Conservation (phyloP, 2,329 filamentous ascomycete species). For the Tolypocladium album region DNA sequence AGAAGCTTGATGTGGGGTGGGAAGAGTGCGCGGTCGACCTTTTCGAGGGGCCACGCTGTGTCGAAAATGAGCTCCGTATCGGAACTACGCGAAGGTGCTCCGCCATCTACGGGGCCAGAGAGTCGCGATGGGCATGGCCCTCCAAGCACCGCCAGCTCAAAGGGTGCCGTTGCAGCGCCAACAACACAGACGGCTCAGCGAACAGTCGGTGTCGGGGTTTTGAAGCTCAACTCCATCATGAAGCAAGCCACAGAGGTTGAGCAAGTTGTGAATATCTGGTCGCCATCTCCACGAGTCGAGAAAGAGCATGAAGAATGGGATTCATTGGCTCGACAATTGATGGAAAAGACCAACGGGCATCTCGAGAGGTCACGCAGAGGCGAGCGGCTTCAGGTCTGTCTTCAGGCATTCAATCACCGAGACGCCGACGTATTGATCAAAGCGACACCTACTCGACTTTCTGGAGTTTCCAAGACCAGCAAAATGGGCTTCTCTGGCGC, state of each 20-base stretch:
- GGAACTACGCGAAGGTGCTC: conserved; percentile 35
- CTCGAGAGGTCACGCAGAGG: conserved; percentile 64
- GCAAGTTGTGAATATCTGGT: conserved; percentile 69
- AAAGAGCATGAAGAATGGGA: conserved; percentile 60
- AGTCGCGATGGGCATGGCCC: conserved; percentile 35
- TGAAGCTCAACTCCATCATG: conserved; percentile 67
- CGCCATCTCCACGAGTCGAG: conserved; percentile 47
- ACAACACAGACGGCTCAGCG: conserved; percentile 29
- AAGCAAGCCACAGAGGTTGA: conserved; percentile 63
- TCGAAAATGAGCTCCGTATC: conserved; percentile 45
- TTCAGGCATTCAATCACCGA: conserved; percentile 65
- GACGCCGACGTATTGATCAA: conserved; percentile 77
- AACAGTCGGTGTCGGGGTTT: conserved; percentile 64
- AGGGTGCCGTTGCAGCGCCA: conserved; percentile 12
- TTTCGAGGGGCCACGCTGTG: conserved; percentile 37
- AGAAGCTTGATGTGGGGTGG: conserved; percentile 62
- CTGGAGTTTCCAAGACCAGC: conserved; percentile 67
- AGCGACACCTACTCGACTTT: conserved; percentile 76
- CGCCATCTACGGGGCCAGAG: conserved; percentile 21
- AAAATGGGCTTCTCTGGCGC: conserved; percentile 93
- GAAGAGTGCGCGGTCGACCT: conserved; percentile 42
- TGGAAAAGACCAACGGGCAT: conserved; percentile 60
- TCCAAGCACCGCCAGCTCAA: conserved; percentile 47
- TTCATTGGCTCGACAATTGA: conserved; percentile 59
- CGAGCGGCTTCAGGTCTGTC: conserved; percentile 67